These are phyloP conservation scores for Albugo candida DNA, from an alignment of 352 stramenopile genomes.

Conservation along the genomic window DNA sequence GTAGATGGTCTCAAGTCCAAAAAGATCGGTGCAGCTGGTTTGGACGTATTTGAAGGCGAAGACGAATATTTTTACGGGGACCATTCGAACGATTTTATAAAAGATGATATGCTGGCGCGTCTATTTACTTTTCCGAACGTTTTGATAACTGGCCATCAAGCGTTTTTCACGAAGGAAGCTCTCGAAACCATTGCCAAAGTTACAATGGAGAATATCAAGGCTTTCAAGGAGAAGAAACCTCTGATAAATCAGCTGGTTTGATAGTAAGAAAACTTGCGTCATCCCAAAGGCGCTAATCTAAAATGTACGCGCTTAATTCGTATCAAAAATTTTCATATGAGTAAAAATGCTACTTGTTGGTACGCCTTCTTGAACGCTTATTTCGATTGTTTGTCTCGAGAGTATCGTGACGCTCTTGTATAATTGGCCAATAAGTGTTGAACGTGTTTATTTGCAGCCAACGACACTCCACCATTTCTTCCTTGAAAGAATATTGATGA, in stretches of 20 bases:
- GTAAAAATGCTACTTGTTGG: not conserved
- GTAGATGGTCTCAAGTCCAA: conserved; percentile 56
- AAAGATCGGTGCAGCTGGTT: conserved; percentile 53
- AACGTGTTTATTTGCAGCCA: too few species aligned
- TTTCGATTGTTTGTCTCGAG: not conserved
- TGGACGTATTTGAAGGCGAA: conserved; percentile 81
- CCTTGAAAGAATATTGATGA: too few species aligned
- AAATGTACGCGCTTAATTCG: too few species aligned
- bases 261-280: too few species aligned
- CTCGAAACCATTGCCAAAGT: conserved; percentile 47
- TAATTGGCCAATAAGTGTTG: too few species aligned
- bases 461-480: too few species aligned
- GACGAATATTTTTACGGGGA: conserved; percentile 65
- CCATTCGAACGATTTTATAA: conserved; percentile 38
- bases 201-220: conserved; percentile 57
- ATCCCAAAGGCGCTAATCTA: too few species aligned
- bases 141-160: conserved; percentile 60
- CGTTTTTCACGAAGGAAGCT: conserved; percentile 63
- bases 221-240: conserved; percentile 18
- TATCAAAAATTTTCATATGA: too few species aligned
- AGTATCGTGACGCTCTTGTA: conserved; percentile 5
- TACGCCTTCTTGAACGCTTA: not conserved
- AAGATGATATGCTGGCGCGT: conserved; percentile 44
- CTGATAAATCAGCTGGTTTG: conserved; percentile 27
- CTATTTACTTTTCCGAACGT: conserved; percentile 72